These are phyloP conservation scores for Juncus effusus DNA, from an alignment of 176 grass and related monocot genomes.

Conservation along the genomic window DNA sequence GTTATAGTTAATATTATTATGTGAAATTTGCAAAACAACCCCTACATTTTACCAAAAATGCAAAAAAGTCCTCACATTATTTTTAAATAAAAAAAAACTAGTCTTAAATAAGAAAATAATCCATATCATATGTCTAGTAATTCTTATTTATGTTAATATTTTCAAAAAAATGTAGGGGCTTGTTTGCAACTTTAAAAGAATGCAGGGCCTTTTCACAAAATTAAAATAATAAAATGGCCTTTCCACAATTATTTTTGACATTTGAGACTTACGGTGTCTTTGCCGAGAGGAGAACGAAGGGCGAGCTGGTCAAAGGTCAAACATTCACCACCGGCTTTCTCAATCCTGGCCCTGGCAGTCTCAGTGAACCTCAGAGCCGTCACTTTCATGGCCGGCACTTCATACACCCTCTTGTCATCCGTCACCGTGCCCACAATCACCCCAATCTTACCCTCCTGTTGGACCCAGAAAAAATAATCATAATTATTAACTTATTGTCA, in stretches of 20 bases:
- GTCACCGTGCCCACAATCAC: constrained; percentile 66
- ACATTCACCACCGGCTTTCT: constrained; percentile 66
- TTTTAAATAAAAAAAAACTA: no score
- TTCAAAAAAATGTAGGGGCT: not conserved
- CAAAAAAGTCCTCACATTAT: not conserved
- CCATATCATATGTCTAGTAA: no score
- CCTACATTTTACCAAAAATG: not conserved
- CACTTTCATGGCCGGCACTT: constrained; percentile 72
- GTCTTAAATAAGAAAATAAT: no score
- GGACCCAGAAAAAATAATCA: not conserved
- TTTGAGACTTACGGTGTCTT: constrained; percentile 51
- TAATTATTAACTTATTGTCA: no score
- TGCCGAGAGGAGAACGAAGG: constrained; percentile 51
- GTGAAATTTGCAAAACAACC: not conserved
- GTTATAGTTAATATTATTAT: not conserved
- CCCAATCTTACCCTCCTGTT: constrained; percentile 60
- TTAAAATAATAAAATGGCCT: no score
- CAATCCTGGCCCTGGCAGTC: constrained; percentile 63
- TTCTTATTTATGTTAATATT: not conserved
- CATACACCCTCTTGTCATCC: constrained; percentile 78
- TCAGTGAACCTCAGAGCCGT: constrained; percentile 80
- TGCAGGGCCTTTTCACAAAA: not conserved
- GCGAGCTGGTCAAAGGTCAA: constrained; percentile 78
- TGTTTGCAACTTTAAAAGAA: no score
- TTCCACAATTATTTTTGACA: no score